phyloP scores from a whole-genome alignment of 345 rosid genomes.

The Eucalyptus globulus region DNA sequence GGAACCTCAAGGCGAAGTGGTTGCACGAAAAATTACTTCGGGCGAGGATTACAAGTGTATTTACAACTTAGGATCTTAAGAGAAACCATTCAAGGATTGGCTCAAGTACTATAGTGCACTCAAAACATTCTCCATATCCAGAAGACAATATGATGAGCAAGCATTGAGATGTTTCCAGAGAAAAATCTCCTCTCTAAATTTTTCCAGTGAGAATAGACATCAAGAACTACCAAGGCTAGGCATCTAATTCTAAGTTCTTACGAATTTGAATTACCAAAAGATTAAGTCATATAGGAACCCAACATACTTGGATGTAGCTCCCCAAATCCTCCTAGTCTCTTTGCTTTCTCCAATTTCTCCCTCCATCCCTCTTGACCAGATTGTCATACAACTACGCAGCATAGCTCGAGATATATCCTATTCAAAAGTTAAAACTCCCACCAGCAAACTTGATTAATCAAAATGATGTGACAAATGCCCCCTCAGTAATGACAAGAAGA shows the following conservation, averaged over 20 bases:
- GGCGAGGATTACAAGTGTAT: not conserved
- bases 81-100: not conserved
- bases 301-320: not conserved
- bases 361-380: not conserved
- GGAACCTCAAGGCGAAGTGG: not conserved
- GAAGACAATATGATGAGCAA: not conserved
- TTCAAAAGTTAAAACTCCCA: not conserved
- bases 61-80: not conserved
- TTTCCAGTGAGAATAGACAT: not conserved
- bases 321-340: not conserved
- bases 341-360: not conserved
- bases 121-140: not conserved
- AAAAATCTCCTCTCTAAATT: not conserved
- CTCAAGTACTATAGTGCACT: not conserved
- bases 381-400: not conserved
- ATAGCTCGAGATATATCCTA: not conserved
- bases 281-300: not conserved
- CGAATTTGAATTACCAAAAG: not conserved
- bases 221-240: not conserved
- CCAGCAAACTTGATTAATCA: not conserved
- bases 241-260: not conserved
- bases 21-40: not conserved
- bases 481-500: not conserved
- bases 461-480: conserved; percentile 21
- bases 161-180: not conserved